Percentiles rank a stretch among this genome's conserved stretches.
These are phyloP conservation scores for Albatrellus ellisii DNA, from an alignment of 768 basidiomycete genomes.

Conservation along the genomic window DNA sequence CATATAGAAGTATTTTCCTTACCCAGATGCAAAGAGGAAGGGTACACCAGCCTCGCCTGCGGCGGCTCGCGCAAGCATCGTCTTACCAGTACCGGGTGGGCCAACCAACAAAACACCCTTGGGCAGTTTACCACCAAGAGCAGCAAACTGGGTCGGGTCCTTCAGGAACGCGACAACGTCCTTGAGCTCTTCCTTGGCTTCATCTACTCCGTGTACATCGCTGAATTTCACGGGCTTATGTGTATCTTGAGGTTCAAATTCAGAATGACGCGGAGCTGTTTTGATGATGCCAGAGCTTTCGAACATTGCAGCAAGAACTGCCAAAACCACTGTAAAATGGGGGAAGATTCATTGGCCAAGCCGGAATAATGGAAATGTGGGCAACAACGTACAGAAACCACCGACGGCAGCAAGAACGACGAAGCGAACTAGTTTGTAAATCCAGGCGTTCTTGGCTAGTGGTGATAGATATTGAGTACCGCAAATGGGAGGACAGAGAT, in stretches of 20 bases:
- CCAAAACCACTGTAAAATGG: slow-evolving; percentile 49
- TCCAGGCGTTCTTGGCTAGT: slow-evolving; percentile 56
- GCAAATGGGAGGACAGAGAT: background rate
- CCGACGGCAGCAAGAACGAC: slow-evolving; percentile 39
- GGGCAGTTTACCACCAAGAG: slow-evolving; percentile 86
- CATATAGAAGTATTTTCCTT: background rate
- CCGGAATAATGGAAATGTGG: background rate
- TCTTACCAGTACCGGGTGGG: slow-evolving; percentile 93
- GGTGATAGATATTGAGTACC: slow-evolving; percentile 3
- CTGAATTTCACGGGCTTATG: slow-evolving; percentile 73
- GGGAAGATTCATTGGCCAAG: background rate
- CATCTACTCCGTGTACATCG: slow-evolving; percentile 96
- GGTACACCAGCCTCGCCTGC: slow-evolving; percentile 98
- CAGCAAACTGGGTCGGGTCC: slow-evolving; percentile 81
- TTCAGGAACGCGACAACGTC: slow-evolving; percentile 94
- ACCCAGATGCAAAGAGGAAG: slow-evolving; percentile 93
- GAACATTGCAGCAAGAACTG: slow-evolving; percentile 77
- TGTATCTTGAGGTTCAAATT: slow-evolving; percentile 74
- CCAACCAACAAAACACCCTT: slow-evolving; percentile 91
- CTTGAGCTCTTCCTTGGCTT: slow-evolving; percentile 90
- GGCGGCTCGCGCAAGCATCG: slow-evolving; percentile 91
- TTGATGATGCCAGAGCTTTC: slow-evolving; percentile 93
- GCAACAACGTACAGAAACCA: slow-evolving; percentile 47
- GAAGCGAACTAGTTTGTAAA: slow-evolving; percentile 50
- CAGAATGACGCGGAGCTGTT: slow-evolving; percentile 64